Evolutionary conservation across 306 rosid genomes (phyloP).

Genomic region (Lathyrus aphaca): DNA sequence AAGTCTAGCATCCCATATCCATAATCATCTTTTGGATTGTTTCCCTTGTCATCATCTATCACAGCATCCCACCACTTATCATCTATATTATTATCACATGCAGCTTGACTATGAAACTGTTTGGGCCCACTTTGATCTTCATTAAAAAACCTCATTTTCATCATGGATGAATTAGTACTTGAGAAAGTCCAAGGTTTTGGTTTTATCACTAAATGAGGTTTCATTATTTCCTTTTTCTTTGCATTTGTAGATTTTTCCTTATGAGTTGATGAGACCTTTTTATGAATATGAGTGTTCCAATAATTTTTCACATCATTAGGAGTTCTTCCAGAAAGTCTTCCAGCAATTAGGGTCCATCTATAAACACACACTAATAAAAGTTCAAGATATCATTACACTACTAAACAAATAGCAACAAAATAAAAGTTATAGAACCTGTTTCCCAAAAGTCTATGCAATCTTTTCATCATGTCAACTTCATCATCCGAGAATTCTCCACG

Average conservation of each 20-base stretch:
- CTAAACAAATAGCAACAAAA: no score
- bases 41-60: neutral
- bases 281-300: conserved; percentile 28
- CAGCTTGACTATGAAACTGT: neutral
- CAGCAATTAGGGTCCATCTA: conserved; percentile 49
- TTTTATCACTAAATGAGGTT: conserved; percentile 24
- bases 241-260: neutral
- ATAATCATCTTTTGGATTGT: neutral
- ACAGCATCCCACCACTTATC: neutral
- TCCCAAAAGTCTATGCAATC: conserved; percentile 59
- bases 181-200: conserved; percentile 24
- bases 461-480: conserved; percentile 50
- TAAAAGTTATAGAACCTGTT: conserved; percentile 23
- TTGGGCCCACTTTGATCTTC: no score
- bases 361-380: no score
- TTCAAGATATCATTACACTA: no score
- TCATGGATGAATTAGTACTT: neutral
- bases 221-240: neutral
- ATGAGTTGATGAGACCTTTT: neutral
- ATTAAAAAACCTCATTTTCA: neutral
- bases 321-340: conserved; percentile 46
- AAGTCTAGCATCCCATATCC: neutral
- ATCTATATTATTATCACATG: neutral
- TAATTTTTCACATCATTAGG: conserved; percentile 43
- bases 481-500: conserved; percentile 45